Base-by-base conservation (phyloP, 805 yeast genomes). In the Wickerhamiella brachini region DNA sequence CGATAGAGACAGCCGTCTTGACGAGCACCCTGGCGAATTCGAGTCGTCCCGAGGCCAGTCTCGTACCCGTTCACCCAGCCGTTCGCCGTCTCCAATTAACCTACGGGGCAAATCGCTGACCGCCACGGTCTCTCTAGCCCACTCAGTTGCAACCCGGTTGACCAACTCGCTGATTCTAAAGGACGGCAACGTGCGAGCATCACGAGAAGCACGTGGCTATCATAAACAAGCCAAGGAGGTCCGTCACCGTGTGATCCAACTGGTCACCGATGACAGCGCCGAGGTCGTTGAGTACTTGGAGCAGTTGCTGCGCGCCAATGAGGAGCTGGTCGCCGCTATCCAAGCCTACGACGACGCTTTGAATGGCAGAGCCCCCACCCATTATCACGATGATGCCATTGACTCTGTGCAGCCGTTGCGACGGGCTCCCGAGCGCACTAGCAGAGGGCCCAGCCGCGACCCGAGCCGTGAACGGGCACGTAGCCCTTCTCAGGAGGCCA, bases 221-320 rank as follows among this genome's bases (percentile, higher is more conserved):
- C 74, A 79, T n/a, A 70, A 70, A 24, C 76, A 78, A 50, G 90
- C 90, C 62, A 83, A 85, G 53, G 74, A 79, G 64, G 75, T 84
- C 49, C 78, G 98, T 64, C 75, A 95, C 53, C 81, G 79, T 59
- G 79, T 93, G 15, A 71, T 93, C 56, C 71, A 87, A 55, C 88
- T 88, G 63, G 73, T 93, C 57, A 97, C 93, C 67, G 72, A 78
- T 49, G 86, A 88, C 42, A 83, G 85, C 44, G 80, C 80, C 53
- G 97, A 89, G 56, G 58, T 56, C 15, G 57, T 53, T 39, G 95
- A 86, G 60, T 83, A 80, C 54, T 68, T 93, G 55, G 97, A 97
- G n/a, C 76, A 86, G 44, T 73, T 93, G 55, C 78, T 93, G 52
- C 82, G 79, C 58, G 94, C 96, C 45, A 93, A 93, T 63, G 98